Evolutionary conservation across 2,329 filamentous ascomycete species (phyloP).

Genomic region (Tympanopsis confertula): DNA sequence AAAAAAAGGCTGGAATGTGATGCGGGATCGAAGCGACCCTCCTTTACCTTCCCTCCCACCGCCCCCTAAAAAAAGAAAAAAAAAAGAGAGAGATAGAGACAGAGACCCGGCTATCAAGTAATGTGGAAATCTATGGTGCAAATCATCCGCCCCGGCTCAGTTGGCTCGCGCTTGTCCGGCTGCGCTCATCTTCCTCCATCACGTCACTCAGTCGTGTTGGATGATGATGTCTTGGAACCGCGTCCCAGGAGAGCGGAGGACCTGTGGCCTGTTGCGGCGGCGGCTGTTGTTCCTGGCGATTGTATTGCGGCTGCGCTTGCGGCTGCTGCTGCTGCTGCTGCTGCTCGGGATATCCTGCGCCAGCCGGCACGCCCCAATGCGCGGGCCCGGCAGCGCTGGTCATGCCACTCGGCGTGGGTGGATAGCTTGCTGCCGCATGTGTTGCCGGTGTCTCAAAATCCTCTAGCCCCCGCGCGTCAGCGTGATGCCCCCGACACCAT

Average conservation of each 20-base stretch:
- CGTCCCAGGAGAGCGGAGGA: slow-evolving; percentile 59
- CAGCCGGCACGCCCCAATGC: slow-evolving; percentile 6
- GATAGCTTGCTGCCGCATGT: slow-evolving; percentile 11
- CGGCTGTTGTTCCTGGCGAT: slow-evolving; percentile 37
- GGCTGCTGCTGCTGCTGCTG: slow-evolving; percentile 11
- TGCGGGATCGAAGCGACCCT: too few relatives aligned
- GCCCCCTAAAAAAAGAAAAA: too few relatives aligned
- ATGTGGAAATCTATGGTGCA: too few relatives aligned
- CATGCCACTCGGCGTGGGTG: slow-evolving; percentile 21
- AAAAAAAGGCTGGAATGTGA: too few relatives aligned
- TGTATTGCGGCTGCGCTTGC: slow-evolving; percentile 5
- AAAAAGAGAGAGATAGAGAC: too few relatives aligned
- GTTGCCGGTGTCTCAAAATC: slow-evolving; percentile 44
- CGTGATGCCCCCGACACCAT: slow-evolving; percentile 47
- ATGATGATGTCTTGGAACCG: slow-evolving; percentile 70
- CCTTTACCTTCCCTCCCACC: too few relatives aligned
- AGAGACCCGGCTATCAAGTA: too few relatives aligned
- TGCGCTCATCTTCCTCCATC: slow-evolving; percentile 72
- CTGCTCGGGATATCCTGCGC: slow-evolving; percentile 3
- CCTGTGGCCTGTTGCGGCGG: slow-evolving; percentile 56
- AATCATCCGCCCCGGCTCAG: slow-evolving; percentile 34
- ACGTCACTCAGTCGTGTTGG: slow-evolving; percentile 83
- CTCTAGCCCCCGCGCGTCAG: slow-evolving; percentile 41
- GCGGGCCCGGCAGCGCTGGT: slow-evolving; percentile 17
- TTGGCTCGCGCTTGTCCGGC: slow-evolving; percentile 61